Conservation (phyloP, 345 rosid species). For the Ceriops zippeliana region DNA sequence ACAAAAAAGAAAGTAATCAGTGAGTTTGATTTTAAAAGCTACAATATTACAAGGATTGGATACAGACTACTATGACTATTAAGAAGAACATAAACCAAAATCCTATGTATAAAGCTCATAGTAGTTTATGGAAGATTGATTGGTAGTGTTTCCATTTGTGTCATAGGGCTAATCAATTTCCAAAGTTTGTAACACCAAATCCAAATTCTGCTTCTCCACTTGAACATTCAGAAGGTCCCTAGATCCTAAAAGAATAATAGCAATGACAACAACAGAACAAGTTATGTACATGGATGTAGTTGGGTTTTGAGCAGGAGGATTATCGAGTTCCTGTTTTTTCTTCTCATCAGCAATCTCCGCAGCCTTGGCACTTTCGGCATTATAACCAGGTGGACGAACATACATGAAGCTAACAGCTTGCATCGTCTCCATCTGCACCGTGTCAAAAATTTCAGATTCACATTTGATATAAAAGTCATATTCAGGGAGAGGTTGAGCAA, state of each 20-base stretch:
- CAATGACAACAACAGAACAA: background rate
- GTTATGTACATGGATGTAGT: conserved; percentile 39
- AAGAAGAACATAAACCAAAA: too few relatives aligned
- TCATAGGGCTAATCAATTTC: too few relatives aligned
- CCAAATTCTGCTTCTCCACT: too few relatives aligned
- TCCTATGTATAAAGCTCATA: too few relatives aligned
- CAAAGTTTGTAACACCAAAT: too few relatives aligned
- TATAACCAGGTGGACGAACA: conserved; percentile 93
- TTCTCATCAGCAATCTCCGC: conserved; percentile 72
- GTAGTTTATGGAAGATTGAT: too few relatives aligned
- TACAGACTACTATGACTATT: too few relatives aligned
- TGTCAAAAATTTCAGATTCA: background rate
- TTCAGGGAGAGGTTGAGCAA: background rate
- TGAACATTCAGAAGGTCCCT: too few relatives aligned
- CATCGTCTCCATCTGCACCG: conserved; percentile 68
- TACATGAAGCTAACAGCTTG: conserved; percentile 98
- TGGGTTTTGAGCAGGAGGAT: conserved; percentile 25
- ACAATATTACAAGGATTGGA: too few relatives aligned
- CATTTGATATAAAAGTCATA: too few relatives aligned
- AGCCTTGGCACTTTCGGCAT: conserved; percentile 94
- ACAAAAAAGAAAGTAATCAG: conserved; percentile 8
- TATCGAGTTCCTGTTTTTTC: conserved; percentile 32
- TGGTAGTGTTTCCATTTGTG: too few relatives aligned
- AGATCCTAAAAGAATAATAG: background rate
- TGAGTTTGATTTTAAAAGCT: background rate